Evolutionary conservation across 257 asterid genomes (phyloP).

Genomic region (Solanum piurae): DNA sequence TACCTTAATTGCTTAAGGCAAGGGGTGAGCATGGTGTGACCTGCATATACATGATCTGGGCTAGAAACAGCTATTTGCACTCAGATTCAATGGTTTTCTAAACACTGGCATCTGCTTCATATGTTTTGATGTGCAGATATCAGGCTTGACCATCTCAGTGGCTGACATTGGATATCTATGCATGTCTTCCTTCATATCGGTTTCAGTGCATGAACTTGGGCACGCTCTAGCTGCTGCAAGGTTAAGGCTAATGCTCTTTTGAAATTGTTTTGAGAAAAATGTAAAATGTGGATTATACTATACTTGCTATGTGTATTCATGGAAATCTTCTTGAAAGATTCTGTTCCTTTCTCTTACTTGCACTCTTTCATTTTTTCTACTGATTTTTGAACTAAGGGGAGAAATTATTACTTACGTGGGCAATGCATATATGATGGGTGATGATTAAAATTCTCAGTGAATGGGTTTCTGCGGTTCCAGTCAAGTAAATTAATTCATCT

Average conservation of each 20-base stretch:
- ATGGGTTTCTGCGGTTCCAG: background rate
- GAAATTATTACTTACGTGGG: background rate
- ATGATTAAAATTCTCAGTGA: background rate
- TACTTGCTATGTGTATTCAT: background rate
- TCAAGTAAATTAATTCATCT: background rate
- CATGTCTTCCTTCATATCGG: constrained; percentile 49
- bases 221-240: constrained; percentile 97
- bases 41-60: background rate
- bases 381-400: background rate
- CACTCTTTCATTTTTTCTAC: background rate
- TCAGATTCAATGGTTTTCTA: background rate
- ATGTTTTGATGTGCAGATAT: constrained; percentile 34
- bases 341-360: background rate
- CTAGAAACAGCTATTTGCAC: background rate
- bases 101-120: background rate
- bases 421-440: background rate
- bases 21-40: background rate
- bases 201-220: constrained; percentile 78
- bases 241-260: constrained; percentile 29
- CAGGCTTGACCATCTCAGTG: constrained; percentile 45
- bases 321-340: background rate
- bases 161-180: constrained; percentile 53
- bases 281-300: background rate
- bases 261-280: background rate
- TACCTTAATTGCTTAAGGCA: background rate